Evolutionary conservation across 2,329 filamentous ascomycete species (phyloP).

Genomic region (Trichoderma polysporum): DNA sequence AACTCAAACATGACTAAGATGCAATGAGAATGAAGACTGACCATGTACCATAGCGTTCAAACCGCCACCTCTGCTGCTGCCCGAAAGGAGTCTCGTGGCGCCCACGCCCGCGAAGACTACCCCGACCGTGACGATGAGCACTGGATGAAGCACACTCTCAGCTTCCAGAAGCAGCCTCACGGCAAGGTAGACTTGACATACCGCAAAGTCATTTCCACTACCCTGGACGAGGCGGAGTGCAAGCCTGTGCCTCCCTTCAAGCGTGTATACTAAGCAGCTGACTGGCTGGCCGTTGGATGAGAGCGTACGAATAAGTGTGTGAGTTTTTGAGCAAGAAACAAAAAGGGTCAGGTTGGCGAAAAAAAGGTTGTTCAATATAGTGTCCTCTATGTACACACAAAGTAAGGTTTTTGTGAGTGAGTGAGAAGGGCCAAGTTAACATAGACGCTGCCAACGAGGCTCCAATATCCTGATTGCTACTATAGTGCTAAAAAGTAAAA

Average conservation of each 20-base stretch:
- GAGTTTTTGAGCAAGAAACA: constrained; percentile 11
- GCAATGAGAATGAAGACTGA: neutral
- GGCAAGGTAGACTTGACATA: constrained; percentile 84
- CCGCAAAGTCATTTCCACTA: constrained; percentile 76
- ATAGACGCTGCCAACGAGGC: neutral
- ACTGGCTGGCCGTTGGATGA: neutral
- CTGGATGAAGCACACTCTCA: constrained; percentile 99
- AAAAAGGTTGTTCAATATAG: neutral
- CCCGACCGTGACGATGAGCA: constrained; percentile 92
- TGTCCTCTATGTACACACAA: neutral
- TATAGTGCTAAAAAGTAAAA: constrained; percentile 5
- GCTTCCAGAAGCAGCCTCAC: constrained; percentile 91
- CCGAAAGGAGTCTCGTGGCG: constrained; percentile 95
- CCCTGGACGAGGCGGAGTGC: constrained; percentile 94
- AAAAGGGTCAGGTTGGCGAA: neutral
- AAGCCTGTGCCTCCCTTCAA: constrained; percentile 96
- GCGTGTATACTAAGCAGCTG: constrained; percentile 69
- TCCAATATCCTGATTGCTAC: neutral
- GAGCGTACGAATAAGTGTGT: neutral
- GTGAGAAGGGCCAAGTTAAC: neutral
- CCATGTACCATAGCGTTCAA: constrained; percentile 63
- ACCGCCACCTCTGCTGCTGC: constrained; percentile 87
- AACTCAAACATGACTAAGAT: neutral
- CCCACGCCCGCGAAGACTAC: constrained; percentile 94
- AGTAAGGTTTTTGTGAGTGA: neutral